Conservation (phyloP, 2,329 filamentous ascomycete species). For the Talaromyces atroroseus region DNA sequence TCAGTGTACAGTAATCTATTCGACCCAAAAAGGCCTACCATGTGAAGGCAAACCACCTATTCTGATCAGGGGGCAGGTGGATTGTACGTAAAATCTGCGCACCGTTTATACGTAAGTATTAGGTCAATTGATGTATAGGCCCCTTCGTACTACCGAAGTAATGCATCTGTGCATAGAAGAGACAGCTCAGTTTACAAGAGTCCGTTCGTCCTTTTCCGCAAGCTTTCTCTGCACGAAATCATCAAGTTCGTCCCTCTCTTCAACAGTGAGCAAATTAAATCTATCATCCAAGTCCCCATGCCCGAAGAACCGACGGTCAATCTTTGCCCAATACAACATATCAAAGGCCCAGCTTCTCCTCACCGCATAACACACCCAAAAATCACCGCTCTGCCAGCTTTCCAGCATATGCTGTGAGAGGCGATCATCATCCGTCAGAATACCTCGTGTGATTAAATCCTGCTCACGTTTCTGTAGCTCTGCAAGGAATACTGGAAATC, state of each 20-base stretch:
- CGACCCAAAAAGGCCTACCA: no score
- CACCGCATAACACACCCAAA: constrained; percentile 19
- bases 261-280: constrained; percentile 16
- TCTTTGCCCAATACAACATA: constrained; percentile 22
- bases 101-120: no score
- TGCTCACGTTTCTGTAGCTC: constrained; percentile 15
- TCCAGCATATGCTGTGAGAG: constrained; percentile 17
- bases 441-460: constrained; percentile 3
- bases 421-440: constrained; percentile 7
- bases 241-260: constrained; percentile 17
- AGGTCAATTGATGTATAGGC: no score
- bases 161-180: no score
- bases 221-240: constrained; percentile 11
- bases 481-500: constrained; percentile 16
- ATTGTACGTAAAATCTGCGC: no score
- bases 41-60: no score
- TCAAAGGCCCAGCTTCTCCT: constrained; percentile 22
- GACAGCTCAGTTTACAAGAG: not conserved
- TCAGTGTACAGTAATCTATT: no score
- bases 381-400: constrained; percentile 21
- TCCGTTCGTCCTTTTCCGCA: not conserved
- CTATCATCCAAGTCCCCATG: constrained; percentile 16
- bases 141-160: no score
- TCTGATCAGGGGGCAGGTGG: no score
- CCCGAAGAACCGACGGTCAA: constrained; percentile 22